A percentile compares a stretch with the other conserved stretches of the same genome.
Evolutionary conservation across 208 protist genomes (phyloP).

Genomic region (Crithidia expoeki): DNA sequence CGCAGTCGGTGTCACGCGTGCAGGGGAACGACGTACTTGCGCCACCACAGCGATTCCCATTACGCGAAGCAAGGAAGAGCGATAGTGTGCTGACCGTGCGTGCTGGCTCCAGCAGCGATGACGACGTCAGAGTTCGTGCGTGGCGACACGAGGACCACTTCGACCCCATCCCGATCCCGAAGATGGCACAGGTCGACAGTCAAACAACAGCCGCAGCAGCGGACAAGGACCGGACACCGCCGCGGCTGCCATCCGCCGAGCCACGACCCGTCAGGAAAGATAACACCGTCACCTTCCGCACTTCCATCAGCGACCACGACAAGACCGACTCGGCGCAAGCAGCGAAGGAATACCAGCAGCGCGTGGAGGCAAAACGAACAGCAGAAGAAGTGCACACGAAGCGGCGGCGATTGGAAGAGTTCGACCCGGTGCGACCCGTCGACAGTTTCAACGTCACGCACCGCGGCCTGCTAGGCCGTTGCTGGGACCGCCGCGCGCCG

Average conservation of each 20-base stretch:
- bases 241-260: constrained; percentile 14
- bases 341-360: constrained; percentile 59
- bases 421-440: constrained; percentile 58
- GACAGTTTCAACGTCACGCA: constrained; percentile 81
- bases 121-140: neutral
- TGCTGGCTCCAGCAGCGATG: neutral
- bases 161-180: constrained; percentile 32
- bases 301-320: constrained; percentile 27
- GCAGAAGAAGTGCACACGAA: constrained; percentile 34
- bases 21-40: constrained; percentile 28
- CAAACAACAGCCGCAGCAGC: neutral
- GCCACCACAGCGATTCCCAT: constrained; percentile 16
- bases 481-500: constrained; percentile 65
- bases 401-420: constrained; percentile 46
- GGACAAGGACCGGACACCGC: neutral
- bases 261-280: constrained; percentile 5
- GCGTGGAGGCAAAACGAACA: constrained; percentile 42
- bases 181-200: neutral
- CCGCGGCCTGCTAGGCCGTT: constrained; percentile 66
- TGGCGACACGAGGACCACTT: constrained; percentile 36
- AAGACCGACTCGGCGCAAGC: constrained; percentile 55
- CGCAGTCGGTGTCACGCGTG: neutral
- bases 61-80: neutral
- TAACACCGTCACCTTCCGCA: constrained; percentile 26
- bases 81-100: constrained; percentile 6